A percentile compares a stretch with the other conserved stretches of the same genome.
These are phyloP conservation scores for Yamadazyma conglobata DNA, from an alignment of 1,139 yeast species.

Conservation along the genomic window DNA sequence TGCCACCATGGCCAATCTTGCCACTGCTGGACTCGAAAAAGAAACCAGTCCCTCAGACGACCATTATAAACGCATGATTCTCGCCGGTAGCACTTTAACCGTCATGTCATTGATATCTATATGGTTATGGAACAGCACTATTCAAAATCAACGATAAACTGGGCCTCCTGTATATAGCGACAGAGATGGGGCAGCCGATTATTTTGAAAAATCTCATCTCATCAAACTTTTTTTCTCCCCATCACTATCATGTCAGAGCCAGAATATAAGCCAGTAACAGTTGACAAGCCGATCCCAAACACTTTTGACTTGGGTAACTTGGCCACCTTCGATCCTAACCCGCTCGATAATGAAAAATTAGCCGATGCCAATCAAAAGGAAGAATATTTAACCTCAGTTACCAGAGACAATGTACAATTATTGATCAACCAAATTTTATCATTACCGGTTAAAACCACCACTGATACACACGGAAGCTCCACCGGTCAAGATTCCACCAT, in stretches of 20 bases:
- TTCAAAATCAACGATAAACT: slow-evolving; percentile 21
- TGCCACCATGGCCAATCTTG: slow-evolving; percentile 70
- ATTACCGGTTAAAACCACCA: slow-evolving; percentile 81
- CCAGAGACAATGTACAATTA: slow-evolving; percentile 91
- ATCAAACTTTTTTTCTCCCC: slow-evolving; percentile 8
- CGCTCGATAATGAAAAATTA: slow-evolving; percentile 60
- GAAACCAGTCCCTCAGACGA: slow-evolving; percentile 53
- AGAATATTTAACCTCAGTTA: slow-evolving; percentile 57
- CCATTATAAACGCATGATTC: slow-evolving; percentile 45
- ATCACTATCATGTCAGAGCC: slow-evolving; percentile 20
- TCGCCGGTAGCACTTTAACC: slow-evolving; percentile 67
- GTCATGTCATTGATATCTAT: slow-evolving; percentile 56
- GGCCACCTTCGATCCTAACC: slow-evolving; percentile 83
- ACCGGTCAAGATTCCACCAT: slow-evolving; percentile 70
- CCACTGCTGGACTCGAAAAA: slow-evolving; percentile 78
- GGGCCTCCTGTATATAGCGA: slow-evolving; percentile 5
- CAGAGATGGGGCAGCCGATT: neutral
- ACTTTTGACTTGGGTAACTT: slow-evolving; percentile 83
- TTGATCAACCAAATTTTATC: slow-evolving; percentile 86
- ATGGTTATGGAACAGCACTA: slow-evolving; percentile 57
- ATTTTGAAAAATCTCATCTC: slow-evolving; percentile 13
- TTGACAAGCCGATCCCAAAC: slow-evolving; percentile 84
- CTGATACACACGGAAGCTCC: slow-evolving; percentile 62
- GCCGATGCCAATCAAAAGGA: slow-evolving; percentile 56
- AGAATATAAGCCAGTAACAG: slow-evolving; percentile 68